Evolutionary conservation across 257 asterid genomes (phyloP).

Genomic region (Solanum infundibuliforme): DNA sequence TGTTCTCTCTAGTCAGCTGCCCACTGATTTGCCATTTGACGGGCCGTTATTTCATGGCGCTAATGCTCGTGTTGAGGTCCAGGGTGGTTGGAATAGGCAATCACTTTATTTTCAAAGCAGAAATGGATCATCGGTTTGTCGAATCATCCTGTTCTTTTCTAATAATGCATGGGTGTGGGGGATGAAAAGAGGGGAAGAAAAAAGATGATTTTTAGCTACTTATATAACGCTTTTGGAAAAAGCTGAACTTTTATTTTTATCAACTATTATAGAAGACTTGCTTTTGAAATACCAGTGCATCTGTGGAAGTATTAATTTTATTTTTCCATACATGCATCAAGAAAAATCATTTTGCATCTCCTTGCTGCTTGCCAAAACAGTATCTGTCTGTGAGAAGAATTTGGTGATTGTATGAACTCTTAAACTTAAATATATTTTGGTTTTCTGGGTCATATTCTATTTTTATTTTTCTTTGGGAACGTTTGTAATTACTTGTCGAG

Average conservation of each 20-base stretch:
- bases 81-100: constrained; percentile 25
- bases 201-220: neutral
- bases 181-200: neutral
- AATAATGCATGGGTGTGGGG: neutral
- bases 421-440: neutral
- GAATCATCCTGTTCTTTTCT: constrained; percentile 2
- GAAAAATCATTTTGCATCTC: neutral
- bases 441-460: neutral
- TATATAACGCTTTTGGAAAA: neutral
- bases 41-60: constrained; percentile 37
- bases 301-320: neutral
- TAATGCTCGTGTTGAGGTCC: constrained; percentile 33
- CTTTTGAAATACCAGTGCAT: neutral
- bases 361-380: neutral
- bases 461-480: neutral
- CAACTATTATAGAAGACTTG: neutral
- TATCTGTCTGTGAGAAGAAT: neutral
- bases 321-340: neutral
- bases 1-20: constrained; percentile 33
- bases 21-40: constrained; percentile 6
- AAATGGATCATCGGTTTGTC: constrained; percentile 26
- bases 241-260: neutral
- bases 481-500: neutral
- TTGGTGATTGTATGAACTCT: neutral
- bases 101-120: constrained; percentile 29